Base-by-base conservation (phyloP, 2,329 filamentous ascomycete genomes). In the Sporothrix humicola region DNA sequence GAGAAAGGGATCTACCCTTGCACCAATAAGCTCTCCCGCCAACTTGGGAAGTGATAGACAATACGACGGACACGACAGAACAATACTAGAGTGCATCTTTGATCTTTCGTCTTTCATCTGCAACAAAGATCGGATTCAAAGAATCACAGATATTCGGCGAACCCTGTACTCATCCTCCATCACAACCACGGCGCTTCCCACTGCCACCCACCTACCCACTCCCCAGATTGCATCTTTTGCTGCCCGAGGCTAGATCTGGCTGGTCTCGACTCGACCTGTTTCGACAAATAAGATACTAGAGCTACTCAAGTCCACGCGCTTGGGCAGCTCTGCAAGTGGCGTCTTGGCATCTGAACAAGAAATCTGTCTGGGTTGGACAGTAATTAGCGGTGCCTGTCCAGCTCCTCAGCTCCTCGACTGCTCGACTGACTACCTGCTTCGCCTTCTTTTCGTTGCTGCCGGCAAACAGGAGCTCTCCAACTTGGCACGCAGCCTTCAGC, bases 281-380 rank as follows among this genome's bases (percentile, higher is more conserved):
- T n/a, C n/a, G 46, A 37, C 31, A 37, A 37, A 37, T 37, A 37
- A 37, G 31, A 37, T 3, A 37, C 31, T 37, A 3, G 3, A 37
- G 31, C 31, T 37, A 2, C 31, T 37, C 31, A 37, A 37, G 31
- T 20, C 17, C 59, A 42, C 70, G 46, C 5, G 31, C n/a, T 26
- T 63, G 46, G 44, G 70, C 23, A 58, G 70, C 70, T 72, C 58
- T 72, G 54, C 70, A 44, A 71, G 59, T 63, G 59, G 56, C 46
- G 52, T 42, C 66, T 69, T 61, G 44, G 56, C 70, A 72, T 23
- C 70, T 37, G 42, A 46, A 59, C 54, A 20, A 20, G 46, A 68
- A 31, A n/a, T 17, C 59, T 20, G 17, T 42, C 31, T 63, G 59
- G 17, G 5, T n/a, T n/a, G n/a, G n/a, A n/a, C n/a, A n/a, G n/a